A percentile compares a stretch with the other conserved stretches of the same genome.
These are phyloP conservation scores for Aschersonia sp. DNA, from an alignment of 2,329 filamentous ascomycete genomes.

Conservation along the genomic window DNA sequence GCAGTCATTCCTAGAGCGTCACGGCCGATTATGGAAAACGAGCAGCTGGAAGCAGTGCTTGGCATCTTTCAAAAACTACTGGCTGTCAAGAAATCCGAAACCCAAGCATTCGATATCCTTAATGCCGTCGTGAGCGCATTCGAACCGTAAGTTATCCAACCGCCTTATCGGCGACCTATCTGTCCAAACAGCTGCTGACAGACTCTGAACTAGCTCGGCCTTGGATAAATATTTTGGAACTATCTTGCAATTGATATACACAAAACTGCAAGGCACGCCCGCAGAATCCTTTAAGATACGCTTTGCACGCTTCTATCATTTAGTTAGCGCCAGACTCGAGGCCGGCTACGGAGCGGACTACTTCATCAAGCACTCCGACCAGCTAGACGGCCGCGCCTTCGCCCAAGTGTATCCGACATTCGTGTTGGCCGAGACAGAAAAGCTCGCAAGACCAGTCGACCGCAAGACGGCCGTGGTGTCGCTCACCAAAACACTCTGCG, in stretches of 20 bases:
- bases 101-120: constrained; percentile 77
- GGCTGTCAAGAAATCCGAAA: constrained; percentile 68
- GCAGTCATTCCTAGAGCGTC: constrained; percentile 71
- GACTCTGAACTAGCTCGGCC: constrained; percentile 27
- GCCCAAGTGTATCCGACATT: constrained; percentile 73
- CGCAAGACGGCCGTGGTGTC: constrained; percentile 90
- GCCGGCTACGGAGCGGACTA: constrained; percentile 83
- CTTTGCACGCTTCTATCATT: constrained; percentile 90
- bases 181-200: too few species aligned
- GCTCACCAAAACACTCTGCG: constrained; percentile 80
- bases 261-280: constrained; percentile 51
- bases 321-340: constrained; percentile 66
- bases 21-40: constrained; percentile 57
- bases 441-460: constrained; percentile 74
- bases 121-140: constrained; percentile 66
- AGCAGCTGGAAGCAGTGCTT: constrained; percentile 78
- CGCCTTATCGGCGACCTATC: not conserved
- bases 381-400: constrained; percentile 68
- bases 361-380: constrained; percentile 74
- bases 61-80: constrained; percentile 92
- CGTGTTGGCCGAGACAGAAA: constrained; percentile 78
- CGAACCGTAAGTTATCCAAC: constrained; percentile 41
- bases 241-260: constrained; percentile 72
- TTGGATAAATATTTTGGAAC: constrained; percentile 66
- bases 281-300: constrained; percentile 73